phyloP scores from a whole-genome alignment of 1,284 basidiomycete species.

The Gomphus sp. region DNA sequence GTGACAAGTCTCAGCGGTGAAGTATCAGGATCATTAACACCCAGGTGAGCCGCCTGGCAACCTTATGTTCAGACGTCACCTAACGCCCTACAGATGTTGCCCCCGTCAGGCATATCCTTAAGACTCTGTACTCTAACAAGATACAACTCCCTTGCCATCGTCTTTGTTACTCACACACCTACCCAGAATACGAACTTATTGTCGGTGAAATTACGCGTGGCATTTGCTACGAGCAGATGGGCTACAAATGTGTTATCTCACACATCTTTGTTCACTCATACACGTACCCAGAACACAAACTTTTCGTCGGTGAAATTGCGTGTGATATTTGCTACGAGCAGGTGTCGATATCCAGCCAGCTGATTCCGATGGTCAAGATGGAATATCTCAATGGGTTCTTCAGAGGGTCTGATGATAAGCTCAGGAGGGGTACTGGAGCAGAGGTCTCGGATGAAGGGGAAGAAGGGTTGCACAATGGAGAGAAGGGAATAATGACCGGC shows the following conservation, averaged over 20 bases:
- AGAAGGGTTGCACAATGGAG: conserved; percentile 26
- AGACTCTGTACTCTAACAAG: conserved; percentile 66
- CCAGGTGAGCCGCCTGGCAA: conserved; percentile 42
- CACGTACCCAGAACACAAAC: conserved; percentile 81
- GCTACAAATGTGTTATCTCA: too few relatives aligned
- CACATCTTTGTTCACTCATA: too few relatives aligned
- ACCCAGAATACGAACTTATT: too few relatives aligned
- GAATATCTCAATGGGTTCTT: conserved; percentile 93
- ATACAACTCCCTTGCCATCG: conserved; percentile 78
- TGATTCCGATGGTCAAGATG: conserved; percentile 89
- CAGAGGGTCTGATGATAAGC: conserved; percentile 71
- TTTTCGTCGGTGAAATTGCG: conserved; percentile 64
- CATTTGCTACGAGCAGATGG: too few relatives aligned
- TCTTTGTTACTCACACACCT: too few relatives aligned
- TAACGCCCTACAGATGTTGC: conserved; percentile 34
- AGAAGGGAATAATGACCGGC: conserved; percentile 28
- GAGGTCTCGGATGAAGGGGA: conserved; percentile 17
- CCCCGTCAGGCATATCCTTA: conserved; percentile 47
- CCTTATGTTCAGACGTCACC: not conserved
- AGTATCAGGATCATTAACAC: conserved; percentile 74
- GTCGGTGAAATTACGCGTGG: too few relatives aligned
- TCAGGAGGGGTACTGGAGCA: conserved; percentile 34
- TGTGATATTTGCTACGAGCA: conserved; percentile 76
- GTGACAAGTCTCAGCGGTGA: conserved; percentile 85
- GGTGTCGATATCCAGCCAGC: conserved; percentile 79